Conservation (phyloP, 805 yeast genomes). For the Osmozyma mogii region DNA sequence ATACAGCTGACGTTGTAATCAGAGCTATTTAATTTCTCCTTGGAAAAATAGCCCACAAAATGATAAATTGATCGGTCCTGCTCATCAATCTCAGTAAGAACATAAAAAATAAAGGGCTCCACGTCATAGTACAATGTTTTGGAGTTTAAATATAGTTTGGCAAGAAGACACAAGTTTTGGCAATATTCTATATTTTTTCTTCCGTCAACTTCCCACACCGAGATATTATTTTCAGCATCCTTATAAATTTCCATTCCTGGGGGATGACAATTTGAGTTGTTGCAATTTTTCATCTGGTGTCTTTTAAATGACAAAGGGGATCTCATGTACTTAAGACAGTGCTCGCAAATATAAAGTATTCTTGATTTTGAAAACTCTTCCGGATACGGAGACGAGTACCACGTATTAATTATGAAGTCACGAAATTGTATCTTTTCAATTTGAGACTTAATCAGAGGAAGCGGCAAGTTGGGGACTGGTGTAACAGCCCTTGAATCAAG, state of each 20-base stretch:
- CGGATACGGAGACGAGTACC: conserved; percentile 94
- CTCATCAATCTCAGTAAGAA: conserved; percentile 62
- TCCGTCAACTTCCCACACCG: conserved; percentile 62
- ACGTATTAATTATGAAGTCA: conserved; percentile 69
- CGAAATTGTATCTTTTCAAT: conserved; percentile 65
- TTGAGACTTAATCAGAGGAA: conserved; percentile 23
- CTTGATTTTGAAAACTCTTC: conserved; percentile 63
- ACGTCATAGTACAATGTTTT: conserved; percentile 92
- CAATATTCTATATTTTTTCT: conserved; percentile 74
- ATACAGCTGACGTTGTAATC: conserved; percentile 87
- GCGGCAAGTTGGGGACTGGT: conserved; percentile 2
- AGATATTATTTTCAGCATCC: conserved; percentile 20
- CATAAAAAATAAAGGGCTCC: conserved; percentile 88
- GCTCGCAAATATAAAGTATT: conserved; percentile 71
- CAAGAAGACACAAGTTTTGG: conserved; percentile 82
- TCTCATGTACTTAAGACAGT: conserved; percentile 71
- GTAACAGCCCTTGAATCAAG: too few species aligned
- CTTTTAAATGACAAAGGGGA: conserved; percentile 60
- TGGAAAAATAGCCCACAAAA: conserved; percentile 91
- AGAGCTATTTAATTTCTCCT: conserved; percentile 69
- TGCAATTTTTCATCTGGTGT: conserved; percentile 67
- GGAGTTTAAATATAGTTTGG: conserved; percentile 82
- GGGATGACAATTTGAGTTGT: conserved; percentile 48
- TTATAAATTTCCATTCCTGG: conserved; percentile 43
- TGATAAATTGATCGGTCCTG: conserved; percentile 41